Base-by-base conservation (phyloP, 768 basidiomycete species). In the Plicaturopsis crispa region DNA sequence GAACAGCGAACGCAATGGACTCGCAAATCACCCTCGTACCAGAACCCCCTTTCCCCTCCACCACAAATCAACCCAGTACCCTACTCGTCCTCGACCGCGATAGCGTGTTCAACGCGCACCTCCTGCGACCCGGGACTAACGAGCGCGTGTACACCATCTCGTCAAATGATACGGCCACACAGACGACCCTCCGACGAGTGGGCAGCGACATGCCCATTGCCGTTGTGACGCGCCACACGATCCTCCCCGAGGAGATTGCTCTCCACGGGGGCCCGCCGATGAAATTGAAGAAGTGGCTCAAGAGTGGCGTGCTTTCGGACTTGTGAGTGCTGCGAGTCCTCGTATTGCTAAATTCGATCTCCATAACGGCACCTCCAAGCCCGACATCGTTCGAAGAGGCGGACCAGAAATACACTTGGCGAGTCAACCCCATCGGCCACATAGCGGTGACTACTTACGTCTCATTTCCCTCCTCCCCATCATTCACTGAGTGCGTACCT, bases 341-440 rank as follows among this genome's bases (percentile, higher is more conserved):
- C 30, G 14, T 6, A 13, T 30, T 39, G 26, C 23, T 18, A 31
- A 19, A 33, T 23, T 19, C 17, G 12, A 22, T 16, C n/a, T 2
- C 35, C 22, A 33, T 20, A 19, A 33, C n/a, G n/a, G 19, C 31
- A 21, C 16, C 4, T 19, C 14, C 16, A 31, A 56, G 53, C 37
- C 55, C 55, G 12, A 48, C 50, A 7, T 46, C 53, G 1, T 55
- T 56, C 22, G 44, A 55, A 31, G 49, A 40, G 31, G 10, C 39
- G 5, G 49, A 42, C n/a, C 33, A 39, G 7, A 42, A 32, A 4
- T 56, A 51, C 21, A 45, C 50, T 28, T 56, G 54, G 54, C 46
- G 45, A 14, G 39, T 39, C 2, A 49, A 46, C 14, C 31, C 40
- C 6, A 48, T 49, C 26, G 44, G 43, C 5, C 46, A 47, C 40